These are phyloP conservation scores for Phytophthora cactorum DNA, from an alignment of 352 stramenopile genomes.

Conservation along the genomic window DNA sequence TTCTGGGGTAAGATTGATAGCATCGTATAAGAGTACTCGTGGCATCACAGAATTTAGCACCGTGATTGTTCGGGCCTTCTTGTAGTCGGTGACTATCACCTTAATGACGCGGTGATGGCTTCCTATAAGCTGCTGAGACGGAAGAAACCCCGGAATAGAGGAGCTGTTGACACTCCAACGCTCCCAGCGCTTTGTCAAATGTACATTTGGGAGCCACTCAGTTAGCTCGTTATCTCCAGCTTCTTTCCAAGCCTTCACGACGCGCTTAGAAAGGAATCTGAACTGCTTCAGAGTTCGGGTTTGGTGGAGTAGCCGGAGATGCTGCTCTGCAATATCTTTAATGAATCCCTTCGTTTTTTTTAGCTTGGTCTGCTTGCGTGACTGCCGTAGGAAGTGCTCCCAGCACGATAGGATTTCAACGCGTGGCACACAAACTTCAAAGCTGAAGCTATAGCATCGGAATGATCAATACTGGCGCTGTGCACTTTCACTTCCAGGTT, in stretches of 20 bases:
- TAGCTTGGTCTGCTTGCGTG: conserved; percentile 3
- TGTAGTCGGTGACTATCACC: conserved; percentile 20
- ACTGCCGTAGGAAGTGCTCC: conserved; percentile 11
- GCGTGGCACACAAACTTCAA: conserved; percentile 7
- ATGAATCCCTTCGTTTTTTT: conserved; percentile 1
- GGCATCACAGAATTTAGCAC: conserved; percentile 19
- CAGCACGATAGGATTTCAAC: conserved; percentile 16
- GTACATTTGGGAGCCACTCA: conserved; percentile 6
- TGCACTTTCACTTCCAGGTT: not conserved
- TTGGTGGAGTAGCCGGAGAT: conserved; percentile 3
- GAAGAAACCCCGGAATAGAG: conserved; percentile 7
- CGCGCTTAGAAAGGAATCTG: conserved; percentile 5
- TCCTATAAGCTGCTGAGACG: conserved; percentile 15
- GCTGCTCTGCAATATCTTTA: conserved; percentile 2
- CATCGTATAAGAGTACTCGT: conserved; percentile 8
- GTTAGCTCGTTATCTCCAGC: not conserved
- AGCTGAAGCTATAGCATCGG: conserved; percentile 12
- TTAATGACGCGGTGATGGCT: conserved; percentile 23
- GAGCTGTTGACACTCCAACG: conserved; percentile 17
- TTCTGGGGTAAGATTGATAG: not conserved
- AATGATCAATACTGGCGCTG: conserved; percentile 18
- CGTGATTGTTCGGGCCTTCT: conserved; percentile 4
- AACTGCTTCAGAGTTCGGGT: conserved; percentile 13
- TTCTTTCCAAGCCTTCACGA: not conserved
- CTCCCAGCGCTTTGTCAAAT: conserved; percentile 11